Evolutionary conservation across 257 asterid genomes (phyloP), one percentile per base, ranked within the genome.

Genomic region (Leonotis leonurus): DNA sequence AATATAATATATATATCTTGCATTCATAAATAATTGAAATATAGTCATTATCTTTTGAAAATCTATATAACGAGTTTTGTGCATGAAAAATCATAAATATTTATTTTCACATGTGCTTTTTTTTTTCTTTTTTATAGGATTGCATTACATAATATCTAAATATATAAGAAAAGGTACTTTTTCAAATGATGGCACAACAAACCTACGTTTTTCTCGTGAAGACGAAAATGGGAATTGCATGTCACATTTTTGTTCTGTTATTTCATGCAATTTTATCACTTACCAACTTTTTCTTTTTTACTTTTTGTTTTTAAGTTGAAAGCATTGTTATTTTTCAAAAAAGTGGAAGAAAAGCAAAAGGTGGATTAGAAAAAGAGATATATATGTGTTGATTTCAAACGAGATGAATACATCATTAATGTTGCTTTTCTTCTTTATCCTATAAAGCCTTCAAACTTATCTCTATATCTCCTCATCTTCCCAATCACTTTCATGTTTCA

Each of bases 171-270:
- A n/a, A n/a, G n/a, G n/a, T n/a, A n/a, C n/a, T n/a, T n/a, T n/a
- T n/a, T n/a, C n/a, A n/a, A n/a, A n/a, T n/a, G n/a, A n/a, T n/a
- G n/a, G n/a, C 4, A 16, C 6, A 12, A 39, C 6, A 4, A n/a
- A 8, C 12, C 3, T 62, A 33, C 68, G 68, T 62, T 62, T 62
- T 20, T 62, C 24, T 41, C 43, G 54, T 39, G 62, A 39, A 37
- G 3, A 26, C 8, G 4, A 16, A 64, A 16, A 16, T n/a, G n/a
- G n/a, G n/a, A n/a, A 8, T n/a, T 5, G 21, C 5, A 13, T 12
- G 46, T 56, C 64, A 65, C 56, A 54, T 65, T 65, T 54, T 54
- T 43, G 66, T 44, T 60, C 10, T 41, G 46, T 54, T 54, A 2
- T 40, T 27, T 40, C 37, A 54, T 65, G 69, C 69, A 35, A 52